Base-by-base conservation (phyloP, 2,329 filamentous ascomycete genomes). In the Fusarium tuaranense region DNA sequence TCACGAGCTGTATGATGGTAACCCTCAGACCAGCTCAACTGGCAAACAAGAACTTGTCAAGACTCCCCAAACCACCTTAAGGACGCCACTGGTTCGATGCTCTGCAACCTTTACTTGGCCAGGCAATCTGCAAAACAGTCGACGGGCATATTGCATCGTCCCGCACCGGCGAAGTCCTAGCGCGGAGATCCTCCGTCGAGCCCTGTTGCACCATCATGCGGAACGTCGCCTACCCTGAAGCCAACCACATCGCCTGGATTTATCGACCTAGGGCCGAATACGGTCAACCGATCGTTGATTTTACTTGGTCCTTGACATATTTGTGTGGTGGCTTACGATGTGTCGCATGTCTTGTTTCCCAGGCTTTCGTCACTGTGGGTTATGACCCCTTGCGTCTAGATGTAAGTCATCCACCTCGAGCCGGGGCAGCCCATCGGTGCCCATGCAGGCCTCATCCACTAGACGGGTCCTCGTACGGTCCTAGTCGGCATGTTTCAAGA, bases 341-440 rank as follows among this genome's bases (percentile, higher is more conserved):
- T 60, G 38, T 30, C 58, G 25, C n/a, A 55, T n/a, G 46, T 36
- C 25, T 34, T 22, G 48, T 58, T 63, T 65, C 57, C 10, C 41
- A 51, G 51, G 58, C 46, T 60, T 65, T 61, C 39, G 48, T 58
- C 57, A 51, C 16, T 70, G 63, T 44, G 27, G 22, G 20, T 44
- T 48, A 36, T 58, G 36, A 9, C 38, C 38, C 61, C 38, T 32
- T 59, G 38, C 16, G 57, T 67, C 39, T 55, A 39, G 41, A 62
- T 65, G 66, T 57, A 65, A 62, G 60, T 65, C 70, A 67, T 38
- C 68, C 48, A 53, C 48, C 25, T 7, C 7, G 27, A 53, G 48
- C 48, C 27, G 27, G 48, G 27, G 48, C 48, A 53, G 27, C 27
- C 12, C 48, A 7, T 53, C 27, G 14, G 30, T 32, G 18, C 13